A percentile compares a stretch with the other conserved stretches of the same genome.
Evolutionary conservation across 2,329 filamentous ascomycete species (phyloP).

Genomic region (Cladophialophora yegresii): DNA sequence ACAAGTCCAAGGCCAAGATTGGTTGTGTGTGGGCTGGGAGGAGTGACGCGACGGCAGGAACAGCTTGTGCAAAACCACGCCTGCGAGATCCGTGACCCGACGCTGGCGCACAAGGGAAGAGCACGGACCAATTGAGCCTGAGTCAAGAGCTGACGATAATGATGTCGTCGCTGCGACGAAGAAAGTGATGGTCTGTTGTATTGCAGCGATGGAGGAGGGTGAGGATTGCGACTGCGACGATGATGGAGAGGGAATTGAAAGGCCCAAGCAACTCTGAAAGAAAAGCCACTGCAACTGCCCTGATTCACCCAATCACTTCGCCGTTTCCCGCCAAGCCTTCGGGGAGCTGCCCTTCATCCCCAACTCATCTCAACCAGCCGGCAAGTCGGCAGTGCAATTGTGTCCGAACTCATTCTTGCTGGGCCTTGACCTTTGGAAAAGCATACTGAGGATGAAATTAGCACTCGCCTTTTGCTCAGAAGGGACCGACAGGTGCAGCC

Average conservation of each 20-base stretch:
- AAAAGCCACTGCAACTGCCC: conserved; percentile 18
- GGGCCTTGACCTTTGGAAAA: not conserved
- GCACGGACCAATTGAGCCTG: conserved; percentile 22
- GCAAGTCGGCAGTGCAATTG: not conserved
- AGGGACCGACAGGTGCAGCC: not conserved
- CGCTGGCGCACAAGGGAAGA: conserved; percentile 10
- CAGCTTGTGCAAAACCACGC: conserved; percentile 8
- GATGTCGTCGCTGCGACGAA: conserved; percentile 21
- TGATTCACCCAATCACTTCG: conserved; percentile 4
- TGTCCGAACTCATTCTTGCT: not conserved
- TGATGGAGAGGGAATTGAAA: conserved; percentile 26
- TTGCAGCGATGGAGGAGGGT: conserved; percentile 20
- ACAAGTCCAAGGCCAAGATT: conserved; percentile 3
- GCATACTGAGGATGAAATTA: not conserved
- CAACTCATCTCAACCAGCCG: conserved; percentile 3
- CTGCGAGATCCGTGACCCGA: conserved; percentile 9
- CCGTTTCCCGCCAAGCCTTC: conserved; percentile 4
- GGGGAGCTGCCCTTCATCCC: conserved; percentile 7
- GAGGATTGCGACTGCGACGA: conserved; percentile 26
- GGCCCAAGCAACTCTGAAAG: conserved; percentile 11
- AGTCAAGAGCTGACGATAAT: conserved; percentile 12
- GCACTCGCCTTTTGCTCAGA: not conserved
- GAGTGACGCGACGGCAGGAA: conserved; percentile 23
- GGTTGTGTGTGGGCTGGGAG: conserved; percentile 15
- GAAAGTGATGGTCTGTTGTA: conserved; percentile 18